Evolutionary conservation across 179 eudicot genomes (phyloP).

Genomic region (Beta lomatogona): DNA sequence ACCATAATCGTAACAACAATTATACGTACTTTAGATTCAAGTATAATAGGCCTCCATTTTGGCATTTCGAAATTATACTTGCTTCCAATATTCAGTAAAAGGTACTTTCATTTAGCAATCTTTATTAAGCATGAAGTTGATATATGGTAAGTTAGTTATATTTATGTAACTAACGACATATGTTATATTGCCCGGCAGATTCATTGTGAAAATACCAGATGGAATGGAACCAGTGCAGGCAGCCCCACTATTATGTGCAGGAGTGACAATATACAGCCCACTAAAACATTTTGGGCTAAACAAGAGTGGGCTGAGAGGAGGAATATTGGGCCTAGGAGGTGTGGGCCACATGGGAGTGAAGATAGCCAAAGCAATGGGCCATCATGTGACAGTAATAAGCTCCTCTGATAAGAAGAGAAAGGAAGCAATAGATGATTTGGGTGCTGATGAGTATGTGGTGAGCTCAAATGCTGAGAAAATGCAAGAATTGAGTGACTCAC

Average conservation of each 20-base stretch:
- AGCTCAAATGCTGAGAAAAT: constrained; percentile 69
- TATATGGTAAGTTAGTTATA: not conserved
- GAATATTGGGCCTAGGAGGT: constrained; percentile 87
- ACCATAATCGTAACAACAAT: no score
- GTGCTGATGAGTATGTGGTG: constrained; percentile 79
- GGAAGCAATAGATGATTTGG: constrained; percentile 77
- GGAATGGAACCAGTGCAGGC: constrained; percentile 88
- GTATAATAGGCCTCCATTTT: no score
- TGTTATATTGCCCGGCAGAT: constrained; percentile 35
- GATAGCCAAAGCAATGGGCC: constrained; percentile 95
- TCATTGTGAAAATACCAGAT: constrained; percentile 82
- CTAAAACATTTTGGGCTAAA: constrained; percentile 71
- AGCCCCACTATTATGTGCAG: constrained; percentile 94
- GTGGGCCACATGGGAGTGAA: constrained; percentile 97
- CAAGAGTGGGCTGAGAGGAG: constrained; percentile 72
- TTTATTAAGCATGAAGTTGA: not conserved
- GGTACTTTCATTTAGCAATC: no score
- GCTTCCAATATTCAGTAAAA: no score
- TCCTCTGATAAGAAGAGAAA: constrained; percentile 74
- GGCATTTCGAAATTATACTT: no score
- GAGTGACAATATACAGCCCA: constrained; percentile 92
- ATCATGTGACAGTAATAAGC: constrained; percentile 84
- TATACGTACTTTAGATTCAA: no score
- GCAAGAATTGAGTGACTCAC: constrained; percentile 59
- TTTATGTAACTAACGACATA: not conserved